These are phyloP conservation scores for Inonotus hispidus DNA, from an alignment of 1,284 basidiomycete species.

Conservation along the genomic window DNA sequence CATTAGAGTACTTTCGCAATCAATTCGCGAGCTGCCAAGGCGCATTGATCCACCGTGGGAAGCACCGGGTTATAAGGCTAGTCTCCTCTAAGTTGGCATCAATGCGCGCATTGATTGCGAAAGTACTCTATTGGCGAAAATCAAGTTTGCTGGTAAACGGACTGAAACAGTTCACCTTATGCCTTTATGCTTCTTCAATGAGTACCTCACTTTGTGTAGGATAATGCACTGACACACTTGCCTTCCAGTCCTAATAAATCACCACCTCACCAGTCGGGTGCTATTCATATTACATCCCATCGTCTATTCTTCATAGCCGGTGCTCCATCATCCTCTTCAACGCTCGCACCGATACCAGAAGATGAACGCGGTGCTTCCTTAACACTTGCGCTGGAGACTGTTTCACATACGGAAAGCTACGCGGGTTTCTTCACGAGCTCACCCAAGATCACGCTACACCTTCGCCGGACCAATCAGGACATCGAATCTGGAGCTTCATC, in stretches of 20 bases:
- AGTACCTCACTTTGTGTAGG: background rate
- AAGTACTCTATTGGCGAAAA: too few species aligned
- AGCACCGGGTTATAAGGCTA: too few species aligned
- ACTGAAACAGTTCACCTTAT: background rate
- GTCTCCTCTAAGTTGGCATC: too few species aligned
- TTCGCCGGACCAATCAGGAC: conserved; percentile 32
- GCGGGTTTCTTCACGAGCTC: conserved; percentile 89
- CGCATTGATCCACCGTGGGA: too few species aligned
- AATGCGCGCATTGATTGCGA: too few species aligned
- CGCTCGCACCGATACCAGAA: background rate
- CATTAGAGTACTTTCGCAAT: too few species aligned
- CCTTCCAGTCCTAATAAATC: conserved; percentile 71
- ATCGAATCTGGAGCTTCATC: background rate
- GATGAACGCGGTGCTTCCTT: conserved; percentile 26
- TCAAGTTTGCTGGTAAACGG: too few species aligned
- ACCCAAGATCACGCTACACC: conserved; percentile 81
- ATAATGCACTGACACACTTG: background rate
- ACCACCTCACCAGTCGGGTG: conserved; percentile 65
- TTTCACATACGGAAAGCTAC: conserved; percentile 85
- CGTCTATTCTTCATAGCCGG: conserved; percentile 80
- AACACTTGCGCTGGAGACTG: conserved; percentile 55
- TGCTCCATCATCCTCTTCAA: conserved; percentile 42
- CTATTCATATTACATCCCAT: conserved; percentile 76
- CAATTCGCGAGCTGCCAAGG: too few species aligned
- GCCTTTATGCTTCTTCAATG: background rate